These are phyloP conservation scores for Physaria fendleri DNA, from an alignment of 345 rosid genomes.

Conservation along the genomic window DNA sequence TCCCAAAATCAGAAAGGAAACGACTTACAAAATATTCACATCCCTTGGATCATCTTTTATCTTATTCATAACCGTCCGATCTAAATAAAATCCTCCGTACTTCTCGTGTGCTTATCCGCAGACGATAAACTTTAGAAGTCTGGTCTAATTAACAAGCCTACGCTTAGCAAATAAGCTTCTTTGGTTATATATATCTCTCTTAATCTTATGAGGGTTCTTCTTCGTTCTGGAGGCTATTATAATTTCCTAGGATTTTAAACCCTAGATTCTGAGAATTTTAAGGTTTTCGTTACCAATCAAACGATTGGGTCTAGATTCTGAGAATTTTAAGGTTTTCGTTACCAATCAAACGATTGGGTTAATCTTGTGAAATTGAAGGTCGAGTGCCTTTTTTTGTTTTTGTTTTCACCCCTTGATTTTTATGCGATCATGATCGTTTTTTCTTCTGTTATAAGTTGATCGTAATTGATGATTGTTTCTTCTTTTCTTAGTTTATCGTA, in stretches of 20 bases:
- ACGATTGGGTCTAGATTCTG: too few species aligned
- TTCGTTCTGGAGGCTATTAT: slow-evolving; percentile 2
- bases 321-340: slow-evolving; percentile 4
- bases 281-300: neutral
- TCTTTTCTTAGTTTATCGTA: neutral
- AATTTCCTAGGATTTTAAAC: slow-evolving; percentile 1
- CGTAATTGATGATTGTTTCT: too few species aligned
- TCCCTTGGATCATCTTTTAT: neutral
- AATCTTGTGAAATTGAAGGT: slow-evolving; percentile 6
- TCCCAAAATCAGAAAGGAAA: slow-evolving; percentile 10
- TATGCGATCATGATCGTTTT: slow-evolving; percentile 19
- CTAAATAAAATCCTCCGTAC: neutral
- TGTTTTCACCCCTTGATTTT: neutral
- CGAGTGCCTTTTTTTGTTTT: neutral
- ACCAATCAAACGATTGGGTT: neutral
- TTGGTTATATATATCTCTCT: neutral
- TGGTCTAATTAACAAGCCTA: slow-evolving; percentile 12
- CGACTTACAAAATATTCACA: neutral
- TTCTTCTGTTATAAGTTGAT: neutral
- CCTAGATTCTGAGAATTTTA: slow-evolving; percentile 33
- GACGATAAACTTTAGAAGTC: neutral
- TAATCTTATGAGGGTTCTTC: slow-evolving; percentile 8
- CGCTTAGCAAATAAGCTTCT: slow-evolving; percentile 27
- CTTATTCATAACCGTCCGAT: slow-evolving; percentile 5
- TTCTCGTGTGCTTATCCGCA: neutral